Evolutionary conservation across 2,329 filamentous ascomycete genomes (phyloP).

Genomic region (Arthrobotrys musiformis): DNA sequence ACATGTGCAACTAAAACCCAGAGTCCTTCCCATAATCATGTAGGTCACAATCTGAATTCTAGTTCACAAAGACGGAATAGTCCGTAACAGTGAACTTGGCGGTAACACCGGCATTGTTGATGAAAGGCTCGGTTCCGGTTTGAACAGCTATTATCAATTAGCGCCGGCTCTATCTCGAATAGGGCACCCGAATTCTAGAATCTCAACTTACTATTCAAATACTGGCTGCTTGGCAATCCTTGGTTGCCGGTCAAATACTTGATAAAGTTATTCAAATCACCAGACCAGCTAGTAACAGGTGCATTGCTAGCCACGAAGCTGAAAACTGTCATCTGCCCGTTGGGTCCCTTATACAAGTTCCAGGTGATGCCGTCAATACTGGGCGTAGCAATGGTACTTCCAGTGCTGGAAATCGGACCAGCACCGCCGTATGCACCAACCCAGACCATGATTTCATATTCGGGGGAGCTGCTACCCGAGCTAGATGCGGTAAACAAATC

Average conservation of each 20-base stretch:
- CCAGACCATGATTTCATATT: constrained; percentile 77
- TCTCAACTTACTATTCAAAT: constrained; percentile 64
- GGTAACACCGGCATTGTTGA: constrained; percentile 62
- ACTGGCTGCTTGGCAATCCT: constrained; percentile 66
- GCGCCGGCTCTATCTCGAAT: not conserved
- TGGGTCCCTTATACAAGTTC: constrained; percentile 72
- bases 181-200: not conserved
- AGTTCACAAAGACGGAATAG: constrained; percentile 61
- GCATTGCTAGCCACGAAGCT: constrained; percentile 68
- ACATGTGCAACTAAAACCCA: no score
- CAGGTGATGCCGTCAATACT: constrained; percentile 69
- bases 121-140: constrained; percentile 70
- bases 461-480: constrained; percentile 64
- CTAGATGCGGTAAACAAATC: constrained; percentile 70
- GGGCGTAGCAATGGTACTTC: constrained; percentile 67
- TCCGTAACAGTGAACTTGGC: constrained; percentile 64
- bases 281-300: constrained; percentile 68
- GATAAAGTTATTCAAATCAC: constrained; percentile 70
- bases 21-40: no score
- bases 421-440: constrained; percentile 69
- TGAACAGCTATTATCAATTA: constrained; percentile 61
- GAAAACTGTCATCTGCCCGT: constrained; percentile 71
- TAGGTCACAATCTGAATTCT: constrained; percentile 32
- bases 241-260: constrained; percentile 68
- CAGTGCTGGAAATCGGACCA: constrained; percentile 70